These are phyloP conservation scores for Ilyonectria destructans DNA, from an alignment of 2,329 filamentous ascomycete genomes.

Conservation along the genomic window DNA sequence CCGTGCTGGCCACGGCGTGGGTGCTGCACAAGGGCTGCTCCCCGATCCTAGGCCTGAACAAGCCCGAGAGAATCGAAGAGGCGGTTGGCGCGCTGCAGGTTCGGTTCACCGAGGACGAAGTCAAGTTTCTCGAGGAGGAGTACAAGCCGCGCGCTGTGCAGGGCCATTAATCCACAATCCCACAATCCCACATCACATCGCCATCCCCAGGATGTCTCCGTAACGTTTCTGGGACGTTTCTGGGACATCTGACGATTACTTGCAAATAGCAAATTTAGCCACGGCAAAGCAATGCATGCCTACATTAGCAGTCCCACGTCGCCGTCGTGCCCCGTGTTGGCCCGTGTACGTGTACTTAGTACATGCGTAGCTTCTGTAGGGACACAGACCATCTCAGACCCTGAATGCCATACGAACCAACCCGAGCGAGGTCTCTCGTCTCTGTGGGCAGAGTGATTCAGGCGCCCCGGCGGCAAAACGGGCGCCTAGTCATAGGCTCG, in stretches of 20 bases:
- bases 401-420: background rate
- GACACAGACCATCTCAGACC: background rate
- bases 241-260: slow-evolving; percentile 26
- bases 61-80: slow-evolving; percentile 72
- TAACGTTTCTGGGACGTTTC: slow-evolving; percentile 20
- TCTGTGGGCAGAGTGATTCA: slow-evolving; percentile 11
- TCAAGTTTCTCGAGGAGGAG: slow-evolving; percentile 73
- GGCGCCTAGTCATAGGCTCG: slow-evolving; percentile 20
- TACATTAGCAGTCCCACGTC: slow-evolving; percentile 4
- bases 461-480: slow-evolving; percentile 27
- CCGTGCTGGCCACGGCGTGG: slow-evolving; percentile 77
- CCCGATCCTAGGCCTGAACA: slow-evolving; percentile 76
- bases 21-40: slow-evolving; percentile 67
- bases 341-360: background rate
- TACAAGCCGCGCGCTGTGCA: slow-evolving; percentile 69
- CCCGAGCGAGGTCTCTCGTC: background rate
- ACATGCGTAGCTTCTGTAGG: background rate
- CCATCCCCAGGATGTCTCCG: slow-evolving; percentile 5
- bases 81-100: slow-evolving; percentile 65
- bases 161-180: slow-evolving; percentile 39
- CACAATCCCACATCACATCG: slow-evolving; percentile 16
- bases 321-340: background rate
- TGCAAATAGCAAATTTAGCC: slow-evolving; percentile 22
- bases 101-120: slow-evolving; percentile 71
- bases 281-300: slow-evolving; percentile 16